These are phyloP conservation scores for Globisporangium cylindrosporum DNA, from an alignment of 352 stramenopile genomes.

Conservation along the genomic window DNA sequence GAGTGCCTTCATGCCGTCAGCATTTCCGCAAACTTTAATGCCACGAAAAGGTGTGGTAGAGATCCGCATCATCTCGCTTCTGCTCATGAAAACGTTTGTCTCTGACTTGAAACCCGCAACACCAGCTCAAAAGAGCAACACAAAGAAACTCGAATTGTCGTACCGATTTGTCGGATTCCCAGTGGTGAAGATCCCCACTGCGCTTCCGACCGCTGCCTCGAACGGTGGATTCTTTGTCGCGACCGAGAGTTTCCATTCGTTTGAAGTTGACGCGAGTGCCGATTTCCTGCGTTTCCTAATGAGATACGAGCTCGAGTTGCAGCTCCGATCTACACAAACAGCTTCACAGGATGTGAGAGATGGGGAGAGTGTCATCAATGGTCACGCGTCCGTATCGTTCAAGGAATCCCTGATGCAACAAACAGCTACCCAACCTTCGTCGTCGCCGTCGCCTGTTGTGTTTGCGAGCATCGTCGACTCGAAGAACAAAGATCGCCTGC, in stretches of 20 bases:
- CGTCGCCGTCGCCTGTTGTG: neutral
- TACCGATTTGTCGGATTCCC: constrained; percentile 23
- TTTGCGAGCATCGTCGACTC: constrained; percentile 10
- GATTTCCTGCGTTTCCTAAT: constrained; percentile 11
- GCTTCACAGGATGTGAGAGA: too few species aligned
- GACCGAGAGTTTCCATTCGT: neutral
- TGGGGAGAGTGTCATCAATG: neutral
- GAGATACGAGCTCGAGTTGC: constrained; percentile 8
- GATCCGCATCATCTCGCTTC: constrained; percentile 15
- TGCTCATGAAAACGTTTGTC: constrained; percentile 22
- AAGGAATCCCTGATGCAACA: neutral
- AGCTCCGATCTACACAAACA: neutral
- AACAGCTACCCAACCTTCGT: neutral
- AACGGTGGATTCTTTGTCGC: constrained; percentile 16
- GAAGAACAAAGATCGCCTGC: constrained; percentile 3
- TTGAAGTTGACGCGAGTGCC: constrained; percentile 11
- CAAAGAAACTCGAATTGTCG: constrained; percentile 4
- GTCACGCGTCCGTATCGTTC: neutral
- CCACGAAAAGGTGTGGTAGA: neutral
- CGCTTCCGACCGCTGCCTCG: neutral
- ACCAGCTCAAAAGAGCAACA: neutral
- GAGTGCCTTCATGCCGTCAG: neutral
- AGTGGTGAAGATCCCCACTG: neutral
- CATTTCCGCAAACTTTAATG: neutral
- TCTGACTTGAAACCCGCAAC: neutral